These are phyloP conservation scores for Metroxylon sagu DNA, from an alignment of 176 grass and related monocot genomes.

Conservation along the genomic window DNA sequence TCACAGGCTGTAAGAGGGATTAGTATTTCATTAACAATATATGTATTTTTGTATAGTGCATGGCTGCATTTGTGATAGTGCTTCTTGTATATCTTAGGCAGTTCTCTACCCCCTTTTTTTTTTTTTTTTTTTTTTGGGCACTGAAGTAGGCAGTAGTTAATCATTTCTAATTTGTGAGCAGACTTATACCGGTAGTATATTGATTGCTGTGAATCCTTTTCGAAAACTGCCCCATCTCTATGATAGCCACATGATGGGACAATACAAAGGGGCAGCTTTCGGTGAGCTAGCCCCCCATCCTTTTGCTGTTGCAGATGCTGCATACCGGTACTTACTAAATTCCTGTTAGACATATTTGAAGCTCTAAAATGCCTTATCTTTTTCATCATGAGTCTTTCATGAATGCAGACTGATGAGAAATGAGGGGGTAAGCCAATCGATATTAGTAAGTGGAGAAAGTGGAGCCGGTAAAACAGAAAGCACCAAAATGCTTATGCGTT, in stretches of 20 bases:
- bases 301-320: slow-evolving; percentile 92
- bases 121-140: too few species aligned
- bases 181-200: slow-evolving; percentile 95
- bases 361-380: not conserved
- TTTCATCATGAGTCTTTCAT: too few species aligned
- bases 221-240: slow-evolving; percentile 91
- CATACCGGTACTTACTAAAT: slow-evolving; percentile 61
- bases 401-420: slow-evolving; percentile 8
- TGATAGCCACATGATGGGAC: slow-evolving; percentile 97
- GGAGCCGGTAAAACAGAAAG: not conserved
- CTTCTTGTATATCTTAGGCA: too few species aligned
- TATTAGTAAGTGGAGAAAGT: slow-evolving; percentile 28
- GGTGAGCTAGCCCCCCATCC: slow-evolving; percentile 96
- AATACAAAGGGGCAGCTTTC: slow-evolving; percentile 90
- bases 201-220: slow-evolving; percentile 98
- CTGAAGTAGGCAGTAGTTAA: too few species aligned
- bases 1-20: too few species aligned
- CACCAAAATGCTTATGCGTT: not conserved
- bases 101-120: too few species aligned
- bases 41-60: not conserved
- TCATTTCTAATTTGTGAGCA: slow-evolving; percentile 14
- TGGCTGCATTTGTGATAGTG: too few species aligned
- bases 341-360: not conserved
- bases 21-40: not conserved
- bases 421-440: slow-evolving; percentile 25